phyloP scores from a whole-genome alignment of 768 basidiomycete genomes.

The Phanerochaete sordida region DNA sequence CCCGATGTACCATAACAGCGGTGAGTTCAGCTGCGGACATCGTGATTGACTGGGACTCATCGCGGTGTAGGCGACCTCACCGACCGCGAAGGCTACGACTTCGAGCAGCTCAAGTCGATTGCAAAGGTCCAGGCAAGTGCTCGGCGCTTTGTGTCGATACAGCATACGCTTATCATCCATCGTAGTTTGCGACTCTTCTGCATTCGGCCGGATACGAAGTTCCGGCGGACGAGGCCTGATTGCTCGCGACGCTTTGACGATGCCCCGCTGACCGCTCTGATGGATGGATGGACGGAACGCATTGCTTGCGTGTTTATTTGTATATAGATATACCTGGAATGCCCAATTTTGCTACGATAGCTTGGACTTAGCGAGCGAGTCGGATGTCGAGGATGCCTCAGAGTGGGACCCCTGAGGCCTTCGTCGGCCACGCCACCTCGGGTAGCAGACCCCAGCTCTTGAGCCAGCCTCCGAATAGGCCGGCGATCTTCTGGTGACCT shows the following conservation, averaged over 20 bases:
- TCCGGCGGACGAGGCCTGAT: constrained; percentile 1
- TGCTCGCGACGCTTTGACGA: too few relatives aligned
- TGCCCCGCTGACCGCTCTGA: too few relatives aligned
- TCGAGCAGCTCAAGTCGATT: constrained; percentile 77
- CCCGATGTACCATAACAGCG: constrained; percentile 87
- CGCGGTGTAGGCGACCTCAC: constrained; percentile 61
- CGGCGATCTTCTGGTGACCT: constrained; percentile 47
- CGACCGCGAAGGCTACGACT: constrained; percentile 76
- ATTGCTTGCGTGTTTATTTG: too few relatives aligned
- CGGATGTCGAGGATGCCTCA: too few relatives aligned
- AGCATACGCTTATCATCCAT: neutral
- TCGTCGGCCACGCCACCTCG: constrained; percentile 15
- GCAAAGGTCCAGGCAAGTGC: constrained; percentile 77
- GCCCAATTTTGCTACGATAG: too few relatives aligned
- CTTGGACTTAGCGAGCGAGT: too few relatives aligned
- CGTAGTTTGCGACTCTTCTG: constrained; percentile 64
- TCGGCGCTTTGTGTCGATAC: neutral
- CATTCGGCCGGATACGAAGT: constrained; percentile 64
- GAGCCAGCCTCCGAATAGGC: constrained; percentile 42
- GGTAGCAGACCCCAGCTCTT: constrained; percentile 43
- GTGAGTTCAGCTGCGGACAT: constrained; percentile 32
- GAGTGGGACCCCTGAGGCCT: neutral
- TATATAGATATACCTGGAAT: too few relatives aligned
- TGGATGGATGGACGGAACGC: too few relatives aligned
- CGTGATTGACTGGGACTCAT: neutral